Conservation (phyloP, 768 basidiomycete species). For the Russula foetens region DNA sequence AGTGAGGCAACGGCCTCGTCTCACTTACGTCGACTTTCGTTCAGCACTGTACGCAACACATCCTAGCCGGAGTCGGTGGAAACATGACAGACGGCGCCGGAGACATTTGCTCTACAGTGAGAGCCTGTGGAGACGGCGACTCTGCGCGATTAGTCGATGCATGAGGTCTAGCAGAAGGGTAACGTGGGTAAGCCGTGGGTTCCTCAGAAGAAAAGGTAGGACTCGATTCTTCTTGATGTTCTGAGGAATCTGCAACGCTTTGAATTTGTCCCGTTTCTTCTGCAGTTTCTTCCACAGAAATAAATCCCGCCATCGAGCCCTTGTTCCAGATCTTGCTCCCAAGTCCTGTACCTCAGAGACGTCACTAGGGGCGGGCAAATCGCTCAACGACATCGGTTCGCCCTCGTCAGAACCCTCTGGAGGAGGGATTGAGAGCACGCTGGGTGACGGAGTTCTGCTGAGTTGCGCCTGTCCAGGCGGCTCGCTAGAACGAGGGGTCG, state of each 20-base stretch:
- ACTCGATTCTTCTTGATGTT: conserved; percentile 29
- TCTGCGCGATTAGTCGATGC: background rate
- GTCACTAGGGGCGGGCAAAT: conserved; percentile 10
- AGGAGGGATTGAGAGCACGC: conserved; percentile 15
- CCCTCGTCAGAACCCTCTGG: conserved; percentile 13
- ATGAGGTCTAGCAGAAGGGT: conserved; percentile 3
- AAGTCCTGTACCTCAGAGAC: conserved; percentile 4
- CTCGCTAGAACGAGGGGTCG: conserved; percentile 38
- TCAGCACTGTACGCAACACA: conserved; percentile 30
- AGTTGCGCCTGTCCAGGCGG: conserved; percentile 7
- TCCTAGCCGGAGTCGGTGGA: conserved; percentile 62
- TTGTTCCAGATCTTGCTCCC: conserved; percentile 8
- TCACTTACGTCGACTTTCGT: conserved; percentile 28
- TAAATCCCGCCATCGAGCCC: conserved; percentile 1
- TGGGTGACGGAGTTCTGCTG: conserved; percentile 3
- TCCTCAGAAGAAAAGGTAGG: conserved; percentile 72
- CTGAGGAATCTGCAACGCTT: background rate
- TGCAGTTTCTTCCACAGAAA: too few relatives aligned
- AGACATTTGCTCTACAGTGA: conserved; percentile 42
- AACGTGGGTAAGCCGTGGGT: conserved; percentile 12
- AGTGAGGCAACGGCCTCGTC: conserved; percentile 38
- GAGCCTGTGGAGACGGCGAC: conserved; percentile 29
- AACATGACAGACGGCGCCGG: conserved; percentile 48
- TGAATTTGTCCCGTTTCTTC: background rate
- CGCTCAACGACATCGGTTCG: conserved; percentile 1